Conservation (phyloP, 495 filamentous ascomycete genomes). For the Letharia lupina region DNA sequence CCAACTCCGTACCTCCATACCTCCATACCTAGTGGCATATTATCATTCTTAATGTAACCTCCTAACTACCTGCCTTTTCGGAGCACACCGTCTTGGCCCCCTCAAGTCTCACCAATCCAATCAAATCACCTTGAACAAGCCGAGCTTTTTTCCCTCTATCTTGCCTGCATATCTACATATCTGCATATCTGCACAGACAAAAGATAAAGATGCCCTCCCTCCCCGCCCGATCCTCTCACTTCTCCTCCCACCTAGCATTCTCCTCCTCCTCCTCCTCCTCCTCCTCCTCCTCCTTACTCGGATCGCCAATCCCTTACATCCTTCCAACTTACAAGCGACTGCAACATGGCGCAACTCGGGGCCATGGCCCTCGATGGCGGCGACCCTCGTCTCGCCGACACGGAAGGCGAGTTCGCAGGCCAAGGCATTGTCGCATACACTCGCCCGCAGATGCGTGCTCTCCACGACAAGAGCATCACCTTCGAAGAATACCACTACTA, state of each 20-base stretch:
- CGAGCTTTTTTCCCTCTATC: neutral
- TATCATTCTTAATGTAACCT: neutral
- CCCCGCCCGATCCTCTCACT: neutral
- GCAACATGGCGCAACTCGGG: slow-evolving; percentile 12
- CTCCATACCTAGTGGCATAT: no score
- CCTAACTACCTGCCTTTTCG: neutral
- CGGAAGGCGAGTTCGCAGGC: slow-evolving; percentile 11
- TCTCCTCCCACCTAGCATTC: neutral
- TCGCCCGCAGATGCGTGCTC: slow-evolving; percentile 17
- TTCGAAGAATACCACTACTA: slow-evolving; percentile 38
- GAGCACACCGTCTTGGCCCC: neutral
- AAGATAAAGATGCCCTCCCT: neutral
- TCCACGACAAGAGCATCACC: slow-evolving; percentile 30
- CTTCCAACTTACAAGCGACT: neutral
- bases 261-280: no score
- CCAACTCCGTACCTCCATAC: neutral
- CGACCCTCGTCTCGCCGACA: slow-evolving; percentile 15
- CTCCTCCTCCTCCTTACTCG: neutral
- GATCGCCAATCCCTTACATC: neutral
- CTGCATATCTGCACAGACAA: neutral
- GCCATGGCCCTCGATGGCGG: slow-evolving; percentile 19
- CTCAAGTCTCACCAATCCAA: neutral
- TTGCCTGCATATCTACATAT: neutral
- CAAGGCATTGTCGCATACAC: slow-evolving; percentile 16
- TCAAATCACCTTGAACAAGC: neutral